These are phyloP conservation scores for Podospora conica DNA, from an alignment of 495 filamentous ascomycete genomes.

Conservation along the genomic window DNA sequence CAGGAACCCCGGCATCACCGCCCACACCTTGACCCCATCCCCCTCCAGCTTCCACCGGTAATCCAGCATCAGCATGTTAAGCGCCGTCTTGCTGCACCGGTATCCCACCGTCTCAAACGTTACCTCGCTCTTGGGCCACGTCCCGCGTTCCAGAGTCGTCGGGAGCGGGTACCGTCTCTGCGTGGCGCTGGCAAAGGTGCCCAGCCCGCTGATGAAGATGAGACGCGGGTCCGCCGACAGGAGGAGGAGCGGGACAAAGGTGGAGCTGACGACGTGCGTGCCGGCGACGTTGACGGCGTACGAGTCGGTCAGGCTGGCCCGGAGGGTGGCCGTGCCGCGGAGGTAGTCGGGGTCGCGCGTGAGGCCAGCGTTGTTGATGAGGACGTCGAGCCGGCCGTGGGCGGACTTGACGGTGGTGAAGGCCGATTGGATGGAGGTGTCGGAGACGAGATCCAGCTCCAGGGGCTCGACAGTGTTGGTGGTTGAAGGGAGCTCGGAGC, in stretches of 20 bases:
- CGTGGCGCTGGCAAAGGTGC: constrained; percentile 19
- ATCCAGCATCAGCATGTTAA: constrained; percentile 62
- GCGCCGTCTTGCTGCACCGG: constrained; percentile 49
- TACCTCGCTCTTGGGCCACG: constrained; percentile 38
- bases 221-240: constrained; percentile 42
- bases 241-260: constrained; percentile 46
- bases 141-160: constrained; percentile 25
- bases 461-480: constrained; percentile 32
- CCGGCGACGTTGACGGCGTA: constrained; percentile 47
- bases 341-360: constrained; percentile 22
- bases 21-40: constrained; percentile 57
- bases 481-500: constrained; percentile 32
- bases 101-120: constrained; percentile 36
- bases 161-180: constrained; percentile 24
- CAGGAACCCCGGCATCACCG: constrained; percentile 50
- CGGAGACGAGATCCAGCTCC: constrained; percentile 44
- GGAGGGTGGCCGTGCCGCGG: constrained; percentile 27
- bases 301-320: constrained; percentile 40
- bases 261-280: constrained; percentile 41
- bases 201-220: constrained; percentile 38
- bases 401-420: constrained; percentile 26
- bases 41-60: constrained; percentile 47
- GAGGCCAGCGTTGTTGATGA: constrained; percentile 47
- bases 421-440: constrained; percentile 40
- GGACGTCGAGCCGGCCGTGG: constrained; percentile 38